phyloP scores from a whole-genome alignment of 305 asterid genomes.

The Fraxinus floribunda region DNA sequence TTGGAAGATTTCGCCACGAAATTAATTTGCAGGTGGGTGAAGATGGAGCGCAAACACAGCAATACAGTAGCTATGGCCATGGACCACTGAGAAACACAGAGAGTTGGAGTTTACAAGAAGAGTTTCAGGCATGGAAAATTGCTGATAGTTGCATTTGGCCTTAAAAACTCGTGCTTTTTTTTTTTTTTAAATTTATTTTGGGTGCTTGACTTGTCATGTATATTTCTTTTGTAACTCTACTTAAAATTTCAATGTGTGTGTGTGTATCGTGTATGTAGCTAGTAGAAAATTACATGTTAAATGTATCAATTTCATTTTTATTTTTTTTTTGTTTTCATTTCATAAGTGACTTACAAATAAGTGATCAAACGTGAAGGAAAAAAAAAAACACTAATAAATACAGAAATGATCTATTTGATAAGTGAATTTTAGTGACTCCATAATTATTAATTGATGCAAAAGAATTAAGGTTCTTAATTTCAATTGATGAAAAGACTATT shows the following conservation, averaged over 20 bases:
- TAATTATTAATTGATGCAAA: background rate
- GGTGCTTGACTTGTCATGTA: background rate
- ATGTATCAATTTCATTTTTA: background rate
- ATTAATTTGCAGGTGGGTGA: background rate
- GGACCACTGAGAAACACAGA: background rate
- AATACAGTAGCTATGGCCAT: background rate
- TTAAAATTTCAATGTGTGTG: no score
- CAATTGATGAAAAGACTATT: no score
- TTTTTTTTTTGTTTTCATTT: no score
- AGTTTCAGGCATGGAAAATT: constrained; percentile 16
- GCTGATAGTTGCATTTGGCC: constrained; percentile 9
- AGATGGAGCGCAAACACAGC: background rate
- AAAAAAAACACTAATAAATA: background rate
- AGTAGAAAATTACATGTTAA: background rate
- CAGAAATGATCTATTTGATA: background rate
- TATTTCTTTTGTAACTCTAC: background rate
- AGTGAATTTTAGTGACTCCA: background rate
- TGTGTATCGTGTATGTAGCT: background rate
- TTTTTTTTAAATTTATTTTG: background rate
- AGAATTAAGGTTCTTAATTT: background rate
- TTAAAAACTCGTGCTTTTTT: background rate
- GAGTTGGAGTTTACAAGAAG: background rate
- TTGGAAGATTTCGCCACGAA: background rate
- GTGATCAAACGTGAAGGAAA: background rate
- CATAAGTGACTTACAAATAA: background rate